Evolutionary conservation across 2,329 filamentous ascomycete genomes (phyloP).

Genomic region (Penicillium italicum): DNA sequence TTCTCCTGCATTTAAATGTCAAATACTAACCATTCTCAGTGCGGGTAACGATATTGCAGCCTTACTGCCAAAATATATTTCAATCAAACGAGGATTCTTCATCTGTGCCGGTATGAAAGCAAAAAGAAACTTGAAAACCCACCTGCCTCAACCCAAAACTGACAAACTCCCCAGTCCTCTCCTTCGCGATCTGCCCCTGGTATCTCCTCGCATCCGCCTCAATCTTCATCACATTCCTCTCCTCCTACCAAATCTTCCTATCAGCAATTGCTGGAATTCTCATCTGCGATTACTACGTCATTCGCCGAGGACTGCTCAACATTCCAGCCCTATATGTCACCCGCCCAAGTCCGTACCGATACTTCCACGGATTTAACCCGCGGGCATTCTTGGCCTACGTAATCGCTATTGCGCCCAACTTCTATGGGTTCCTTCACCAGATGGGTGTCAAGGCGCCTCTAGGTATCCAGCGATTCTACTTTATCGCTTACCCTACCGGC

Average conservation of each 20-base stretch:
- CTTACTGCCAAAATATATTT: conserved; percentile 41
- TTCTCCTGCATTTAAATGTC: no score
- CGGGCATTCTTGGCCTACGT: conserved; percentile 36
- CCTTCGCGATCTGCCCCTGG: conserved; percentile 40
- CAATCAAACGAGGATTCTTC: conserved; percentile 40
- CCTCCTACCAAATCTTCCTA: conserved; percentile 42
- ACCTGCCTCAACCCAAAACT: background rate
- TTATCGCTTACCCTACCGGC: conserved; percentile 54
- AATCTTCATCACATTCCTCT: conserved; percentile 42
- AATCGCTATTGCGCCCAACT: conserved; percentile 40
- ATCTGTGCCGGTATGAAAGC: conserved; percentile 28
- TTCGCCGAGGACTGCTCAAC: conserved; percentile 35
- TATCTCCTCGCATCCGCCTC: conserved; percentile 34
- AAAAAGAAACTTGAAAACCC: background rate
- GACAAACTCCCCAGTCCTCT: conserved; percentile 18
- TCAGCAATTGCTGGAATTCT: conserved; percentile 44
- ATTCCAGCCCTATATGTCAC: conserved; percentile 38
- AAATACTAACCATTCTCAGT: conserved; percentile 1
- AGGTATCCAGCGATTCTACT: conserved; percentile 48
- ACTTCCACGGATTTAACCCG: conserved; percentile 36
- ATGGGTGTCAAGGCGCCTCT: conserved; percentile 39
- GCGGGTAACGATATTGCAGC: conserved; percentile 41
- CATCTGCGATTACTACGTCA: conserved; percentile 44
- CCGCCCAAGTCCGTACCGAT: conserved; percentile 32
- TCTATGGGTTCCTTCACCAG: conserved; percentile 43